A percentile compares a stretch with the other conserved stretches of the same genome.
phyloP scores from a whole-genome alignment of 2,329 filamentous ascomycete species.

The Leptographium lundbergii region DNA sequence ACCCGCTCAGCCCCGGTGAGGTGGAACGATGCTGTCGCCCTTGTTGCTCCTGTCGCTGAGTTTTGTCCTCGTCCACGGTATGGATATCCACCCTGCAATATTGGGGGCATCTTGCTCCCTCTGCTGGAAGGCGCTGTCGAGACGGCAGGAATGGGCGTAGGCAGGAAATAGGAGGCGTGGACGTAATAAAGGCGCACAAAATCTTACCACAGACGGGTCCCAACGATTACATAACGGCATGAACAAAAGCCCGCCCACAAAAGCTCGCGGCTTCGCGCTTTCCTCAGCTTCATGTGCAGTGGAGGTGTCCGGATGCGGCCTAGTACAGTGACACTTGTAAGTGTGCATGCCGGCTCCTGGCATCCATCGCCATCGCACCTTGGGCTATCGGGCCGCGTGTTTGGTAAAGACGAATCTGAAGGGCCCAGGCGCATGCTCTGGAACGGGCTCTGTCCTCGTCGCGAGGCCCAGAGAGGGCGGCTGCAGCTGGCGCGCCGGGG shows the following conservation, averaged over 20 bases:
- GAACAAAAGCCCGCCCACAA: background rate
- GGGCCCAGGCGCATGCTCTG: background rate
- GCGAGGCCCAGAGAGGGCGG: background rate
- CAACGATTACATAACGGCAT: background rate
- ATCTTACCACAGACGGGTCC: background rate
- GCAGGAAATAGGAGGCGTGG: background rate
- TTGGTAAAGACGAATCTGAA: background rate
- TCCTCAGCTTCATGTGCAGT: background rate
- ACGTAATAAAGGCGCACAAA: background rate
- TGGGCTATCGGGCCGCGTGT: background rate
- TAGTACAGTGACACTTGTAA: background rate
- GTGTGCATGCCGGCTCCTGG: background rate
- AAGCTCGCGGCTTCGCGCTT: conserved; percentile 1
- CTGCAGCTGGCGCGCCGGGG: background rate
- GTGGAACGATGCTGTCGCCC: background rate
- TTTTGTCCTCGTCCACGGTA: background rate
- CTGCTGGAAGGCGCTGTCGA: background rate
- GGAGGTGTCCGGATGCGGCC: background rate
- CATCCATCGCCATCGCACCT: background rate
- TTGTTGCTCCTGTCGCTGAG: background rate
- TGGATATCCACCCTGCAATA: background rate
- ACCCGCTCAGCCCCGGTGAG: background rate
- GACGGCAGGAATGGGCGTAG: background rate
- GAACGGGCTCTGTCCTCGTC: too few species aligned
- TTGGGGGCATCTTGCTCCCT: background rate